These are phyloP conservation scores for Haplographium delicatum DNA, from an alignment of 495 filamentous ascomycete genomes.

Conservation along the genomic window DNA sequence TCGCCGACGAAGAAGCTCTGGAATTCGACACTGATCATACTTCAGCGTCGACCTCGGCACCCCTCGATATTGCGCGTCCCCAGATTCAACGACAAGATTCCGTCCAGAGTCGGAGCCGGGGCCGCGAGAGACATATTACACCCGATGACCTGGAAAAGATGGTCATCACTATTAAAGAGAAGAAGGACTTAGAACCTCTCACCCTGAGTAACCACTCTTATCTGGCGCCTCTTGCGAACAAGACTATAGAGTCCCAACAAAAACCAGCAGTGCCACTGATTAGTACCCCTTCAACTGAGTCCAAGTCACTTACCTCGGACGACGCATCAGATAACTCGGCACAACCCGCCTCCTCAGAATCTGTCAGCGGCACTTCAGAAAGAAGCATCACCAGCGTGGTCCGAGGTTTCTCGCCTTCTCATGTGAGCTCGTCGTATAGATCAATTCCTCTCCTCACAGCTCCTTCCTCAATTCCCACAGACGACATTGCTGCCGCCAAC, in stretches of 20 bases:
- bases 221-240: slow-evolving; percentile 16
- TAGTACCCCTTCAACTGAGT: slow-evolving; percentile 4
- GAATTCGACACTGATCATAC: slow-evolving; percentile 57
- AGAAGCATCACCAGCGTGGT: slow-evolving; percentile 68
- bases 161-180: slow-evolving; percentile 82
- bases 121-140: slow-evolving; percentile 85
- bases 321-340: slow-evolving; percentile 9
- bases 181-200: slow-evolving; percentile 54
- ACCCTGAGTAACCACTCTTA: slow-evolving; percentile 17
- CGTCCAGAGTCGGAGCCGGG: slow-evolving; percentile 55
- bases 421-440: slow-evolving; percentile 67
- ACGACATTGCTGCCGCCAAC: slow-evolving; percentile 16
- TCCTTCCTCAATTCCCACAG: slow-evolving; percentile 42
- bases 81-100: slow-evolving; percentile 52
- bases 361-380: slow-evolving; percentile 28
- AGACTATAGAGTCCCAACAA: not conserved
- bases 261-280: not conserved
- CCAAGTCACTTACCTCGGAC: slow-evolving; percentile 8
- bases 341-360: slow-evolving; percentile 11
- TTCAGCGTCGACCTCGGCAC: slow-evolving; percentile 27
- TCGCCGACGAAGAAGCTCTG: slow-evolving; percentile 65
- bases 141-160: slow-evolving; percentile 83
- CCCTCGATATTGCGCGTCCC: slow-evolving; percentile 53
- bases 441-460: slow-evolving; percentile 41
- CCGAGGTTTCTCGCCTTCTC: slow-evolving; percentile 79